Percentiles rank a stretch among this genome's conserved stretches.
These are phyloP conservation scores for Colletotrichum chlorophyti DNA, from an alignment of 2,329 filamentous ascomycete species.

Conservation along the genomic window DNA sequence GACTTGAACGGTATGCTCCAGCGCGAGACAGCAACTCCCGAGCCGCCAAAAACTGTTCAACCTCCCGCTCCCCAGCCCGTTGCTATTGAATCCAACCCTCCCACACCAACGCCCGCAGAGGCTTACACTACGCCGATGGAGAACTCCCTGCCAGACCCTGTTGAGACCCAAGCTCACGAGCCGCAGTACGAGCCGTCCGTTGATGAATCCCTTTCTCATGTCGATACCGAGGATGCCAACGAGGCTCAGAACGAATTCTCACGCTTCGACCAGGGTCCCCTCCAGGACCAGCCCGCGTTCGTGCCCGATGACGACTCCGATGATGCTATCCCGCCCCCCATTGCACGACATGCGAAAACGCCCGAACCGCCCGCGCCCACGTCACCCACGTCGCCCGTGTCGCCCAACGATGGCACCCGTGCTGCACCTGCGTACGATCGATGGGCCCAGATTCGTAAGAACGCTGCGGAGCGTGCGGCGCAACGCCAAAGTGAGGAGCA, in stretches of 20 bases:
- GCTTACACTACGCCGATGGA: conserved; percentile 27
- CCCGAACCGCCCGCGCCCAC: conserved; percentile 34
- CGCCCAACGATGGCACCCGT: conserved; percentile 34
- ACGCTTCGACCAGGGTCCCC: conserved; percentile 86
- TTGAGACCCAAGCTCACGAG: conserved; percentile 33
- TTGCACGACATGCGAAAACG: conserved; percentile 49
- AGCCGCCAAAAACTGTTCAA: conserved; percentile 32
- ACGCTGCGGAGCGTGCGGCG: conserved; percentile 82
- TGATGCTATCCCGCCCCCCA: conserved; percentile 58
- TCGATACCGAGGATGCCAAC: conserved; percentile 64
- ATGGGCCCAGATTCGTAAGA: conserved; percentile 96
- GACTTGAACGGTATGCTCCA: conserved; percentile 60
- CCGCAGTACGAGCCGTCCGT: conserved; percentile 52
- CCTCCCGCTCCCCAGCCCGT: conserved; percentile 30
- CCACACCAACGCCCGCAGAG: conserved; percentile 28
- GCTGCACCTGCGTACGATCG: conserved; percentile 69
- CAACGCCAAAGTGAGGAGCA: conserved; percentile 72
- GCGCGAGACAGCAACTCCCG: conserved; percentile 37
- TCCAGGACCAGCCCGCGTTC: conserved; percentile 86
- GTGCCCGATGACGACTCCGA: conserved; percentile 64
- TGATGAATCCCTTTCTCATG: conserved; percentile 60
- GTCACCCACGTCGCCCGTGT: conserved; percentile 37
- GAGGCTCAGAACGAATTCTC: conserved; percentile 68
- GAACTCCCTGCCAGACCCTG: conserved; percentile 22
- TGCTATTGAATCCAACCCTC: conserved; percentile 27